Evolutionary conservation across 2,329 filamentous ascomycete species (phyloP).

Genomic region (Fusarium pseudograminearum): DNA sequence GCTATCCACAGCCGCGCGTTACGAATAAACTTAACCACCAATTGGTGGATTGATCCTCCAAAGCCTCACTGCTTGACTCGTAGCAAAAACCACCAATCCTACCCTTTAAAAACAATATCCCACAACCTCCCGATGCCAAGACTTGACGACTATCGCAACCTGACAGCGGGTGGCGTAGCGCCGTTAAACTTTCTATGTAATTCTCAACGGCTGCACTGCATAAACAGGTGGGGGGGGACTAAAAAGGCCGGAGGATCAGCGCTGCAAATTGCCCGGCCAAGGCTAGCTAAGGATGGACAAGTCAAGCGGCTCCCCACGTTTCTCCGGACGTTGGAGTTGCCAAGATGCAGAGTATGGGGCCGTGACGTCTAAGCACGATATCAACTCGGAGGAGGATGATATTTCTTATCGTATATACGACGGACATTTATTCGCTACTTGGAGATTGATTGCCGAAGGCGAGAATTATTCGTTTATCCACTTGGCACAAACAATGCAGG

Average conservation of each 20-base stretch:
- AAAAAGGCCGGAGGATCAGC: slow-evolving; percentile 3
- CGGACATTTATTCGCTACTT: not conserved
- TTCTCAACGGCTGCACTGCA: not conserved
- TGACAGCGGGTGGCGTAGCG: slow-evolving; percentile 9
- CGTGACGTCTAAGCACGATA: slow-evolving; percentile 11
- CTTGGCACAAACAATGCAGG: not conserved
- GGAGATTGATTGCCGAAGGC: slow-evolving; percentile 4
- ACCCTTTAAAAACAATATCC: not conserved
- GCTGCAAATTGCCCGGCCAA: not conserved
- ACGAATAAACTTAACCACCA: not conserved
- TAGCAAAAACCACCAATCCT: not conserved
- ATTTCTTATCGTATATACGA: not conserved
- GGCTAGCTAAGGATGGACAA: not conserved
- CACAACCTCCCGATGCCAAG: not conserved
- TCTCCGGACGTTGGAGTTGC: slow-evolving; percentile 16
- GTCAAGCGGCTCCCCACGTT: slow-evolving; percentile 29
- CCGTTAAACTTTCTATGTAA: slow-evolving; percentile 1
- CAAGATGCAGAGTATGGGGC: slow-evolving; percentile 24
- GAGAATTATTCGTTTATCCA: not conserved
- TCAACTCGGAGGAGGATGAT: not conserved
- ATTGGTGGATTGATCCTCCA: not conserved
- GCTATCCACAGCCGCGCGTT: not conserved
- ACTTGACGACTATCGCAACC: not conserved
- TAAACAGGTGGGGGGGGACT: slow-evolving; percentile 7
- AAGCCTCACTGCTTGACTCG: not conserved